A percentile compares a stretch with the other conserved stretches of the same genome.
phyloP scores from a whole-genome alignment of 306 rosid species.

The Cucumis cinereus region DNA sequence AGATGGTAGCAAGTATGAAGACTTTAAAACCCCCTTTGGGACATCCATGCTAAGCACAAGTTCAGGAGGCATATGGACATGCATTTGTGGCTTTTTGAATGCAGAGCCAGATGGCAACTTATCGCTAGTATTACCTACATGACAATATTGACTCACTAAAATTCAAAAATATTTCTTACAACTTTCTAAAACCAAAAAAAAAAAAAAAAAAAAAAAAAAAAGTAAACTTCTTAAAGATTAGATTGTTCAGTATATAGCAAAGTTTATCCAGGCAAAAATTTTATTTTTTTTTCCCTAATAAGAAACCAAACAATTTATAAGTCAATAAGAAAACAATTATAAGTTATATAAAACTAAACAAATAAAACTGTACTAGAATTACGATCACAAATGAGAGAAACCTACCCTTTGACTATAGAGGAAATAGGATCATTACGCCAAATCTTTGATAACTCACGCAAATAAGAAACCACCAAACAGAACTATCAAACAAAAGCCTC shows the following conservation, averaged over 20 bases:
- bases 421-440: not conserved
- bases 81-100: slow-evolving; percentile 35
- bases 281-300: not conserved
- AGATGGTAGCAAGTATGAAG: slow-evolving; percentile 76
- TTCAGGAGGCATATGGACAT: slow-evolving; percentile 85
- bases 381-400: not conserved
- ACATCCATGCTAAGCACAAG: slow-evolving; percentile 47
- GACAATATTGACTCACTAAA: not conserved
- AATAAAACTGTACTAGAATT: not conserved
- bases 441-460: not conserved
- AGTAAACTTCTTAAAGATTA: not conserved
- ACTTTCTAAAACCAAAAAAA: not conserved
- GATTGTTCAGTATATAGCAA: not conserved
- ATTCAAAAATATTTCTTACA: not conserved
- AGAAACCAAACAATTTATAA: not conserved
- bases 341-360: not conserved
- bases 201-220: no score
- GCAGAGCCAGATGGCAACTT: slow-evolving; percentile 18
- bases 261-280: not conserved
- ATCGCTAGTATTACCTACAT: slow-evolving; percentile 33
- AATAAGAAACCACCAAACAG: not conserved
- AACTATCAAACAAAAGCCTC: not conserved
- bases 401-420: not conserved
- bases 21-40: slow-evolving; percentile 43
- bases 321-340: not conserved